These are phyloP conservation scores for Neofusicoccum ribis DNA, from an alignment of 2,329 filamentous ascomycete species.

Conservation along the genomic window DNA sequence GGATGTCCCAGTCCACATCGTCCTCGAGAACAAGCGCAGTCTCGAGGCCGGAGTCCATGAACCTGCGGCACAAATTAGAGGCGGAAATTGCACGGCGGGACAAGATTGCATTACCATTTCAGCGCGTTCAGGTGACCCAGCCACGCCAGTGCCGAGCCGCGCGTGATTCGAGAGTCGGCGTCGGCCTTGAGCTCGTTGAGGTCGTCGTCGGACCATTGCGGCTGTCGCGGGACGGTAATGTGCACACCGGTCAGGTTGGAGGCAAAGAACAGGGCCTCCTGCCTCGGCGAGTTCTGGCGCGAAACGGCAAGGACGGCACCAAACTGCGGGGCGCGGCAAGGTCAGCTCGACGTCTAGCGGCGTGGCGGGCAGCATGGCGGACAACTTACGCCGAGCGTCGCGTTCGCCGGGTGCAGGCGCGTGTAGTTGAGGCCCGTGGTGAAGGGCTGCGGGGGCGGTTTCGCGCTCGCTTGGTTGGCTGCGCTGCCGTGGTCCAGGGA, in stretches of 20 bases:
- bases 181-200: slow-evolving; percentile 29
- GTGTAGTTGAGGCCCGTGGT: slow-evolving; percentile 16
- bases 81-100: background rate
- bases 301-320: slow-evolving; percentile 43
- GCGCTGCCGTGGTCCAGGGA: background rate
- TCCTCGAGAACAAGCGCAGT: slow-evolving; percentile 43
- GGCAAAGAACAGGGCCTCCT: slow-evolving; percentile 36
- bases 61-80: slow-evolving; percentile 29
- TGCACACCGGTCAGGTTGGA: slow-evolving; percentile 41
- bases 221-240: slow-evolving; percentile 40
- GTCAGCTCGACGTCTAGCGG: background rate
- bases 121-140: slow-evolving; percentile 43
- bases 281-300: slow-evolving; percentile 34
- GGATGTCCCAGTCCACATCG: slow-evolving; percentile 43
- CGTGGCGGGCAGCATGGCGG: background rate
- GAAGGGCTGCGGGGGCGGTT: slow-evolving; percentile 5
- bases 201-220: slow-evolving; percentile 39
- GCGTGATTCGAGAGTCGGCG: slow-evolving; percentile 31
- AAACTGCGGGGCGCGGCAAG: slow-evolving; percentile 30
- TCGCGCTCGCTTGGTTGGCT: background rate
- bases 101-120: slow-evolving; percentile 27
- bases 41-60: slow-evolving; percentile 32
- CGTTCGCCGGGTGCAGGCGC: slow-evolving; percentile 24
- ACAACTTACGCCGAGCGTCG: slow-evolving; percentile 26
- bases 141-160: slow-evolving; percentile 43